Evolutionary conservation across 176 grass and related monocot species (phyloP).

Genomic region (Phoenix dactylifera): DNA sequence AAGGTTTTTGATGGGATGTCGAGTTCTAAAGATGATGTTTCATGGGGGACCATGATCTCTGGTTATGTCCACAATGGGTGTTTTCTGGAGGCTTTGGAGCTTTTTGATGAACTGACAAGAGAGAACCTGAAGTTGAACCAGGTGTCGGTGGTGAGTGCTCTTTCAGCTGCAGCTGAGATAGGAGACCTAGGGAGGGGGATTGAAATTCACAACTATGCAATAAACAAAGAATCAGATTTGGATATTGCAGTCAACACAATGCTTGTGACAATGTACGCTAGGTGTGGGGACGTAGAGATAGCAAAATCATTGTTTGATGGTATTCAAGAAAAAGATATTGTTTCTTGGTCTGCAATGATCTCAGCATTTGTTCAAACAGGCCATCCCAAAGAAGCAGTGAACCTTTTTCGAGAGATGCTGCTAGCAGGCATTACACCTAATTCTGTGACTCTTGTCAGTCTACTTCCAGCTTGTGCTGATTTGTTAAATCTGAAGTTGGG

Average conservation of each 20-base stretch:
- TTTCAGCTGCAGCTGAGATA: conserved; percentile 54
- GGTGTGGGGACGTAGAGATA: conserved; percentile 53
- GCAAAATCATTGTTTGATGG: conserved; percentile 56
- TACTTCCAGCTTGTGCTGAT: conserved; percentile 76
- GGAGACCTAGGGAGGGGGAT: conserved; percentile 35
- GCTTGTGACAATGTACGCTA: conserved; percentile 58
- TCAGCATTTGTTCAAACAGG: conserved; percentile 67
- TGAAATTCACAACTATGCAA: conserved; percentile 35
- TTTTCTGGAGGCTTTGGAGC: conserved; percentile 38
- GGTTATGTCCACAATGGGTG: conserved; percentile 49
- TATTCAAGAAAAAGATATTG: conserved; percentile 57
- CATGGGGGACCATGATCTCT: conserved; percentile 69
- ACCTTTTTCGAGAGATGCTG: conserved; percentile 72
- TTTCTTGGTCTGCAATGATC: conserved; percentile 88
- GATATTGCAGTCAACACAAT: conserved; percentile 51
- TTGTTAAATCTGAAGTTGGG: conserved; percentile 59
- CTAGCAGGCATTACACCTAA: conserved; percentile 50
- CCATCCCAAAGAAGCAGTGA: conserved; percentile 41
- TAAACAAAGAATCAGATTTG: conserved; percentile 37
- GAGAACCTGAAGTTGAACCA: conserved; percentile 33
- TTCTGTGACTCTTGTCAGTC: conserved; percentile 40
- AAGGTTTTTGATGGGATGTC: conserved; percentile 52
- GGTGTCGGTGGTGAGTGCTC: conserved; percentile 50
- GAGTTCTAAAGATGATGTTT: conserved; percentile 38
- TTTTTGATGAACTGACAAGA: conserved; percentile 42